Evolutionary conservation across 2,329 filamentous ascomycete genomes (phyloP), one percentile per base, ranked within the genome.

Genomic region (Balansia obtecta): DNA sequence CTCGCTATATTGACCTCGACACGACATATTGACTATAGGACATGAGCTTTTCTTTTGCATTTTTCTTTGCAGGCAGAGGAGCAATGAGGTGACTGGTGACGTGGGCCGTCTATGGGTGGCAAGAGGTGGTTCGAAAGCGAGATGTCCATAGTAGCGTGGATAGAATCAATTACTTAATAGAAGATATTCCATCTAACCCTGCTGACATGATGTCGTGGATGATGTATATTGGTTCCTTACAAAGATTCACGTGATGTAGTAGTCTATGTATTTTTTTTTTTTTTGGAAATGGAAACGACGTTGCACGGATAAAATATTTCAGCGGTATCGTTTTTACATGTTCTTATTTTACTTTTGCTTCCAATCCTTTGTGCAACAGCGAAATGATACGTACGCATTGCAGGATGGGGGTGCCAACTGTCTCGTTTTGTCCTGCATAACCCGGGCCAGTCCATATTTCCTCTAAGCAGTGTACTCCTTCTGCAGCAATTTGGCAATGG

Each of bases 401-500:
- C 27, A 27, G 7, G 9, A 37, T 8, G 4, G 12, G 5, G 34
- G 11, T 37, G 4, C 34, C 11, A 37, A 12, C 13, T 37, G 34
- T 37, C 13, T 37, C 34, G 34, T n/a, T n/a, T n/a, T 37, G 15
- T 37, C 34, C 34, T 37, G 8, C 15, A 13, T 15, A 9, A 20
- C 11, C n/a, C n/a, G n/a, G 5, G 33, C 2, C 27, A 3, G 27
- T 4, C 10, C 9, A 8, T n/a, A 8, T 33, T 15, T 13, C 18
- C 33, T n/a, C 49, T 63, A 72, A 50, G 57, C 52, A 15, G 76
- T 80, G 61, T 81, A 82, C 57, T 82, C 71, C 68, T 82, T 82
- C 64, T 82, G 77, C 53, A 82, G 64, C 48, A 77, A 56, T 69
- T 81, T 82, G 58, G 79, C 79, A 53, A 82, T 82, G 9, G 79